Base-by-base conservation (phyloP, 495 filamentous ascomycete genomes). In the Aspergillus mulundensis region DNA sequence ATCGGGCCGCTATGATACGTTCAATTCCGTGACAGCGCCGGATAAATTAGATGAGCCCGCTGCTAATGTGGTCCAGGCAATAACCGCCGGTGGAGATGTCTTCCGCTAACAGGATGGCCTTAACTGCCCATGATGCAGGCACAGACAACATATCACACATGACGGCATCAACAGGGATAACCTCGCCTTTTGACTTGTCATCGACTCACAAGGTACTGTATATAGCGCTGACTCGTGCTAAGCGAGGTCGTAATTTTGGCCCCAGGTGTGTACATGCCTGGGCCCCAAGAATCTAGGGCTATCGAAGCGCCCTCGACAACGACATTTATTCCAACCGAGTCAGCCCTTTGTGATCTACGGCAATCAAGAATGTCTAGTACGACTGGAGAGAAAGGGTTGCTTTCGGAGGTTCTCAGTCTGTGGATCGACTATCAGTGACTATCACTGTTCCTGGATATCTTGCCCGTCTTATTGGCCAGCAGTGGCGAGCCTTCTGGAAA, bases 21-120 rank as follows among this genome's bases (percentile, higher is more conserved):
- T 43, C 34, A 16, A 11, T 19, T 42, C 7, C 8, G 30, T 19
- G 45, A 7, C 15, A 56, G 32, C 24, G 11, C 53, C 42, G 43
- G 16, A 39, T 48, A 55, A 40, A 55, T 55, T 55, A 28, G 32
- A 54, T 23, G 43, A 39, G 32, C 32, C 21, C 53, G 12, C 32
- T 36, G 32, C 32, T 36, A 14, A 36, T 10, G 2, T 36, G 32
- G 32, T 36, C 8, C 32, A 39, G 0, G 32, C 28, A 48, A 47
- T 40, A 24, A 39, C 14, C 10, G 34, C 32, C 19, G 2, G 42
- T 45, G 53, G 40, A 34, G 25, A 28, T 30, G 23, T 20, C 34
- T 34, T 20, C 40, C 40, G 50, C 39, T 21, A 25, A 7, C 19
- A 28, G 12, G 38, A 36, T 54, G 25, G 14, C 42, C 46, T 25